Evolutionary conservation across 345 rosid genomes (phyloP).

Genomic region (Leavenworthia alabamica): DNA sequence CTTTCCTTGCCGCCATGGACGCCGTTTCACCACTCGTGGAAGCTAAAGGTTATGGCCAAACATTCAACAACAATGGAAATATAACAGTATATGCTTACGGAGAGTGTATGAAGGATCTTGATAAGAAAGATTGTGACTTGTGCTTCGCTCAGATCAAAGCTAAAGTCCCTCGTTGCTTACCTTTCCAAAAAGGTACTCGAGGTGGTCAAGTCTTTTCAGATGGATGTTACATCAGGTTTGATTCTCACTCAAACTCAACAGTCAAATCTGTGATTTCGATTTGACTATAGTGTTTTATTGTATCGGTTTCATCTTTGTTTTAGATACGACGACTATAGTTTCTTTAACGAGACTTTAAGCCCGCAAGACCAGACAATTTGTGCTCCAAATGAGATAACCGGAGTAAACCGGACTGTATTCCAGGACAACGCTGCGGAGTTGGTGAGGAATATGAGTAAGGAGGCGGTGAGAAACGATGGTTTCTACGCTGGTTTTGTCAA

Average conservation of each 20-base stretch:
- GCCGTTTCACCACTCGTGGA: constrained; percentile 35
- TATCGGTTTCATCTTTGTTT: neutral
- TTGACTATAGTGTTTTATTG: neutral
- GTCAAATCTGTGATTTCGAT: neutral
- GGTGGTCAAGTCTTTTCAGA: constrained; percentile 72
- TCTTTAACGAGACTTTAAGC: constrained; percentile 53
- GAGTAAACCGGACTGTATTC: constrained; percentile 47
- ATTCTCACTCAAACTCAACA: neutral
- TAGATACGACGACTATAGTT: constrained; percentile 57
- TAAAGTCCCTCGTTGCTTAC: constrained; percentile 56
- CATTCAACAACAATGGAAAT: constrained; percentile 39
- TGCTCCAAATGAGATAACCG: constrained; percentile 35
- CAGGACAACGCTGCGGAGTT: constrained; percentile 38
- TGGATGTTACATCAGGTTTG: constrained; percentile 61
- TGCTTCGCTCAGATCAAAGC: constrained; percentile 78
- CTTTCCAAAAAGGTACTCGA: constrained; percentile 59
- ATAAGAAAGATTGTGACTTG: constrained; percentile 56
- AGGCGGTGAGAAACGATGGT: constrained; percentile 47
- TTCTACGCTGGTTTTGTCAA: constrained; percentile 55
- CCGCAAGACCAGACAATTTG: constrained; percentile 40
- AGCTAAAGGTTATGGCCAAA: constrained; percentile 39
- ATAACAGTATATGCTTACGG: constrained; percentile 60
- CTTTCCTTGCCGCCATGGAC: constrained; percentile 54
- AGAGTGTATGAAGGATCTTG: constrained; percentile 78
- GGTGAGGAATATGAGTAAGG: constrained; percentile 49